These are phyloP conservation scores for Didymella lethalis DNA, from an alignment of 2,329 filamentous ascomycete species.

Conservation along the genomic window DNA sequence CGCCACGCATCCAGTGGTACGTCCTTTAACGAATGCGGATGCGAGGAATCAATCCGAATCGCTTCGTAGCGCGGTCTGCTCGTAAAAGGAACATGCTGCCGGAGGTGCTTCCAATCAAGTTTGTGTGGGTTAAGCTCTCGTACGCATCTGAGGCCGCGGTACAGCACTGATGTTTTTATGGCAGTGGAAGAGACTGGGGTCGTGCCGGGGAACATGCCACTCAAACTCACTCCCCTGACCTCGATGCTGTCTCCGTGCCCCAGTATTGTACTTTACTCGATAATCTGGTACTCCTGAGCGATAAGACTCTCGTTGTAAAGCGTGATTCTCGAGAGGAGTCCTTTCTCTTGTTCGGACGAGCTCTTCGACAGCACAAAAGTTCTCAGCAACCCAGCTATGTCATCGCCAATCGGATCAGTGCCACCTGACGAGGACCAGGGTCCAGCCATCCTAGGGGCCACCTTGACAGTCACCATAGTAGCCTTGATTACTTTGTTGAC, in stretches of 20 bases:
- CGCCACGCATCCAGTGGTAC: conserved; percentile 6
- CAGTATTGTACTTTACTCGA: background rate
- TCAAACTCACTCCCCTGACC: background rate
- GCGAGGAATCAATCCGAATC: background rate
- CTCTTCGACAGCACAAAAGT: background rate
- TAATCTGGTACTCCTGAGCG: background rate
- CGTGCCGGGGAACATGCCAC: background rate
- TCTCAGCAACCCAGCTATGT: conserved; percentile 1
- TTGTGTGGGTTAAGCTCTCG: background rate
- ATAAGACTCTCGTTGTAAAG: background rate
- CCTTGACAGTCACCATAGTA: conserved; percentile 52
- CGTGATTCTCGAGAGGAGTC: background rate
- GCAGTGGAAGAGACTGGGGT: background rate
- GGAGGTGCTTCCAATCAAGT: conserved; percentile 3
- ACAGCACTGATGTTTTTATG: background rate
- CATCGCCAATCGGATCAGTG: background rate
- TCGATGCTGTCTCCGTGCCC: background rate
- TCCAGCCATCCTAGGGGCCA: conserved; percentile 52
- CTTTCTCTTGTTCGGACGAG: background rate
- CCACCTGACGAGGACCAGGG: conserved; percentile 48
- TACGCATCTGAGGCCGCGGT: background rate
- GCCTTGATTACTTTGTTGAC: conserved; percentile 53
- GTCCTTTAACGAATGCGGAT: background rate
- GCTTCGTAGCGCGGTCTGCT: background rate
- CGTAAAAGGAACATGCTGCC: background rate